A percentile compares a stretch with the other conserved stretches of the same genome.
These are phyloP conservation scores for Russula brevipes DNA, from an alignment of 768 basidiomycete genomes.

Conservation along the genomic window DNA sequence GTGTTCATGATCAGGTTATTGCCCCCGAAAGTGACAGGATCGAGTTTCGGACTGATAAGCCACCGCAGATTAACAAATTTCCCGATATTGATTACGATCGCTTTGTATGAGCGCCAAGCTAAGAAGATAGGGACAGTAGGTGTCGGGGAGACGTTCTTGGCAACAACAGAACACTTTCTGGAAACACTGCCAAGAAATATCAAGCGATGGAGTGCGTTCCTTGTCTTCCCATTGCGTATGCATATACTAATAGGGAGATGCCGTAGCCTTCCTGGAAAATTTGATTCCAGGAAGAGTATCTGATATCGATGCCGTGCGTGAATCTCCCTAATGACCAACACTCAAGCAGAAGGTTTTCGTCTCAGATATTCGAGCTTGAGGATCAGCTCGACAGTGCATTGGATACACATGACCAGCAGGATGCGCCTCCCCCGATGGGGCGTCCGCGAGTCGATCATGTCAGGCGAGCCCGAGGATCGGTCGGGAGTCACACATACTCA, in stretches of 20 bases:
- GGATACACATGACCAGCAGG: conserved; percentile 42
- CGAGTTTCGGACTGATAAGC: not conserved
- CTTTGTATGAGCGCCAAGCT: conserved; percentile 81
- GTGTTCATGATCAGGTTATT: conserved; percentile 78
- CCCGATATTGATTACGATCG: conserved; percentile 74
- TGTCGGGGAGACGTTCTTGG: conserved; percentile 68
- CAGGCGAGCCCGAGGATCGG: conserved; percentile 17
- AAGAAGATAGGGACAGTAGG: conserved; percentile 59
- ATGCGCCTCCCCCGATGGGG: conserved; percentile 27
- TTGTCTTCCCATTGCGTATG: not conserved
- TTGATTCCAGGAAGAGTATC: conserved; percentile 57
- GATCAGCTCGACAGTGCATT: conserved; percentile 59
- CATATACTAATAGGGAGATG: not conserved
- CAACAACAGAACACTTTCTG: conserved; percentile 60
- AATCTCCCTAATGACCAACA: conserved; percentile 3
- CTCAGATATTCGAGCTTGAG: conserved; percentile 74
- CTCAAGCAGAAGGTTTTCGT: not conserved
- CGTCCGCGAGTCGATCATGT: conserved; percentile 33
- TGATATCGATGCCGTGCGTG: conserved; percentile 68
- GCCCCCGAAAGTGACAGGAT: not conserved
- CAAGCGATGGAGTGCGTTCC: conserved; percentile 63
- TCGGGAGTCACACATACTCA: not conserved
- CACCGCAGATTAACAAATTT: conserved; percentile 66
- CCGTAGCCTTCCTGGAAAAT: conserved; percentile 73
- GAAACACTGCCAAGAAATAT: conserved; percentile 74